A percentile compares a stretch with the other conserved stretches of the same genome.
Evolutionary conservation across 805 yeast genomes (phyloP).

Genomic region (Lachancea waltii): DNA sequence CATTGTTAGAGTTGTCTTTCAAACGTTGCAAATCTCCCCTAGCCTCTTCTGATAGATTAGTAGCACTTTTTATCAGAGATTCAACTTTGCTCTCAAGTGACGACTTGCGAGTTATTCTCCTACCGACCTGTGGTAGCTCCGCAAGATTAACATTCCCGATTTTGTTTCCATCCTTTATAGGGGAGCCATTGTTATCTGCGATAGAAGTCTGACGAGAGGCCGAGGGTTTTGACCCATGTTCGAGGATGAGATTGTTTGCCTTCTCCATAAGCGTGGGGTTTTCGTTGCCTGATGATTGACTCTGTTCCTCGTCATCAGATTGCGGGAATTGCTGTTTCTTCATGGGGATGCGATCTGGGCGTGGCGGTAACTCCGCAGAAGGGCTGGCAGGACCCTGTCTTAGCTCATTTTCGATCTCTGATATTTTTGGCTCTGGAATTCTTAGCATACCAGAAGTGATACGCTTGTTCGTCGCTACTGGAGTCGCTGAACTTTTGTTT

Average conservation of each 20-base stretch:
- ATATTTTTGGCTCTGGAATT: constrained; percentile 39
- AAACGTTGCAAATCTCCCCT: constrained; percentile 12
- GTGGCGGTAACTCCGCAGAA: constrained; percentile 28
- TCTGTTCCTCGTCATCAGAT: constrained; percentile 14
- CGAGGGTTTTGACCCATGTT: constrained; percentile 1
- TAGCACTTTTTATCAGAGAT: constrained; percentile 14
- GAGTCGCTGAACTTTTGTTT: constrained; percentile 12
- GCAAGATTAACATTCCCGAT: constrained; percentile 26
- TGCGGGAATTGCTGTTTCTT: constrained; percentile 25
- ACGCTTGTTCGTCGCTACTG: constrained; percentile 25
- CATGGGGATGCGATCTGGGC: constrained; percentile 32
- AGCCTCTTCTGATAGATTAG: constrained; percentile 15
- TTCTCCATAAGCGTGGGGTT: constrained; percentile 7
- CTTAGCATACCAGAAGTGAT: constrained; percentile 40
- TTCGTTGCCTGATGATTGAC: constrained; percentile 17
- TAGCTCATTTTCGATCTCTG: constrained; percentile 36
- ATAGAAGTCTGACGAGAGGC: constrained; percentile 27
- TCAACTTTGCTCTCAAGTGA: constrained; percentile 22
- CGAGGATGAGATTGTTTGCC: neutral
- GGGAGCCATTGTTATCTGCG: constrained; percentile 30
- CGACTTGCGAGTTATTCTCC: constrained; percentile 19
- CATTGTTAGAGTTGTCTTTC: constrained; percentile 13
- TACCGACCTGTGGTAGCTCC: constrained; percentile 20
- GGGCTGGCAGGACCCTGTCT: constrained; percentile 37
- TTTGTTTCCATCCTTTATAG: constrained; percentile 21